Evolutionary conservation across 495 filamentous ascomycete species (phyloP), one percentile per base, ranked within the genome.

Genomic region (Cryomyces minteri): DNA sequence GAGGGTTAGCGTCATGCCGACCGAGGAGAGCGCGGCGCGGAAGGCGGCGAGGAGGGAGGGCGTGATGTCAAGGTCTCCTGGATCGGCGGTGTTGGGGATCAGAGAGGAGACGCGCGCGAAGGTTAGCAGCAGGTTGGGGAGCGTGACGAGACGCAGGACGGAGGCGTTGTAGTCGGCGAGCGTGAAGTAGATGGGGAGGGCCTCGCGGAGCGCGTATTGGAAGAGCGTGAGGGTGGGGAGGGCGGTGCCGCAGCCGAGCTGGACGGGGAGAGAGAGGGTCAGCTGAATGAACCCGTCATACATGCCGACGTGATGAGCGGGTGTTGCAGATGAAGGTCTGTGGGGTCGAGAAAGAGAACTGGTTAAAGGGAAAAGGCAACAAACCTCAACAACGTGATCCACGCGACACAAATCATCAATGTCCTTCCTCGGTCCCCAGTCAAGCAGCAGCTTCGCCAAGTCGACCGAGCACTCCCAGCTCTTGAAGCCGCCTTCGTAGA

Each of bases 401-500:
- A 66, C 64, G 29, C 57, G 44, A 7, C 56, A 51, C 1, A 66
- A 50, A 40, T 63, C 61, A 39, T 63, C 55, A 28, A 52, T 54
- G 45, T 59, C 53, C 41, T 62, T 62, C 44, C 59, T 43, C 5
- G 59, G 45, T 4, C 62, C 57, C 3, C 61, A 51, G 40, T 65
- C 52, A 4, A 62, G 45, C 14, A 88, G 65, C 45, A 84, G 71
- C 53, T 72, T 80, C 11, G 84, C 87, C 14, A 98, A 64, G 63
- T 96, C 90, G 44, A 92, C 63, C 8, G 82, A 79, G 64, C 90
- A 94, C 63, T 98, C 90, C 90, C 90, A 98, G 51, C 84, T 94
- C 67, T 98, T 96, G 63, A 95, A 88, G n/a, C 90, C 90, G 34
- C 90, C 90, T 60, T 98, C 90, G 60, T 98, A 98, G 54, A 95